These are phyloP conservation scores for Trametes pubescens DNA, from an alignment of 1,284 basidiomycete species.

Conservation along the genomic window DNA sequence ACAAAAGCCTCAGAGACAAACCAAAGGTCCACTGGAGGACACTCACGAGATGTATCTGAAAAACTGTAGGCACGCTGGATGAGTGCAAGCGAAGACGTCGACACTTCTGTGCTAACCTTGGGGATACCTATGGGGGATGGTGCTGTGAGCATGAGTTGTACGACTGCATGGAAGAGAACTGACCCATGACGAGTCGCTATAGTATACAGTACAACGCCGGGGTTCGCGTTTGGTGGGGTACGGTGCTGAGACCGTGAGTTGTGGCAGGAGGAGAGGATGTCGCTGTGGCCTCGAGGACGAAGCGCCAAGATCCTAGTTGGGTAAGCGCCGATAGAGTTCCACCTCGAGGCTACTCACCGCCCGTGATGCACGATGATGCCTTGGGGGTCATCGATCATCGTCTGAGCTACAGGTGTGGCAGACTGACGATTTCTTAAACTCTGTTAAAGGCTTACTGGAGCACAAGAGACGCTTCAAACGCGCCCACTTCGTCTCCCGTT, in stretches of 20 bases:
- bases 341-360: conserved; percentile 9
- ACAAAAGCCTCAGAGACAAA: conserved; percentile 25
- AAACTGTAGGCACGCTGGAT: background rate
- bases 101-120: conserved; percentile 31
- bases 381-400: too few species aligned
- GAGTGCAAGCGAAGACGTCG: conserved; percentile 11
- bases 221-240: conserved; percentile 3
- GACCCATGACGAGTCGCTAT: conserved; percentile 26
- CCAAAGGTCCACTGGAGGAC: background rate
- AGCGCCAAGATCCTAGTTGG: conserved; percentile 11
- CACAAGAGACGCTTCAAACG: too few species aligned
- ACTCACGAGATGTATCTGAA: conserved; percentile 75
- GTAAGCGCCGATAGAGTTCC: conserved; percentile 13
- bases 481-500: too few species aligned
- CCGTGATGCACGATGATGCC: too few species aligned
- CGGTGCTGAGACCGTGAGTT: conserved; percentile 17
- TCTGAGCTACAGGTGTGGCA: too few species aligned
- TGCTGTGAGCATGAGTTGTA: background rate
- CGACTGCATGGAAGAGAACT: background rate
- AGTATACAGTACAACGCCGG: conserved; percentile 24
- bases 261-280: conserved; percentile 15
- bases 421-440: too few species aligned
- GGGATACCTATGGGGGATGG: conserved; percentile 32
- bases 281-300: conserved; percentile 23
- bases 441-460: too few species aligned